These are phyloP conservation scores for Rhodocollybia butyracea DNA, from an alignment of 768 basidiomycete genomes.

Conservation along the genomic window DNA sequence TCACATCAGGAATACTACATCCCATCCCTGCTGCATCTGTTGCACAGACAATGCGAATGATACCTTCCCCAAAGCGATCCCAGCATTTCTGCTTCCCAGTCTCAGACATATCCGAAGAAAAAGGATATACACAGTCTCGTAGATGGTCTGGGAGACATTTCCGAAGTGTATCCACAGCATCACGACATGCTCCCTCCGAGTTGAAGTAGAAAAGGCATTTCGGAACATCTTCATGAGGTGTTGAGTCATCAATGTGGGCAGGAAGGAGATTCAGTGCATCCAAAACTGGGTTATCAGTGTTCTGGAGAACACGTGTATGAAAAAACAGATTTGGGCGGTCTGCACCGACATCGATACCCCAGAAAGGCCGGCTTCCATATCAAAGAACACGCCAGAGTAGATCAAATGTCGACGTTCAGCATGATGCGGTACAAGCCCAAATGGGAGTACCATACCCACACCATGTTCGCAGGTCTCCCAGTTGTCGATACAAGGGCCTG, in stretches of 20 bases:
- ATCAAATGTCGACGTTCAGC: conserved; percentile 20
- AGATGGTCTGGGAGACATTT: conserved; percentile 16
- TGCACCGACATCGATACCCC: conserved; percentile 27
- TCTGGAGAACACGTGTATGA: conserved; percentile 10
- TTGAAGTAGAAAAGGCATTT: conserved; percentile 17
- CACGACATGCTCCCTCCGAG: conserved; percentile 8
- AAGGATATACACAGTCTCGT: conserved; percentile 15
- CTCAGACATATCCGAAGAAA: conserved; percentile 18
- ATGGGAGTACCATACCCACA: conserved; percentile 26
- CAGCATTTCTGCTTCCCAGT: conserved; percentile 16
- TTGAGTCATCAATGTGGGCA: conserved; percentile 6
- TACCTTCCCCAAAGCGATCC: conserved; percentile 14
- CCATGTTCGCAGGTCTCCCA: conserved; percentile 17
- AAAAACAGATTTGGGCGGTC: conserved; percentile 23
- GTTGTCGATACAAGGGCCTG: conserved; percentile 20
- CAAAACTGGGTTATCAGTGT: conserved; percentile 14
- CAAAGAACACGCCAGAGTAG: conserved; percentile 21
- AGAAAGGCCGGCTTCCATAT: conserved; percentile 28
- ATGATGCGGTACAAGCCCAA: conserved; percentile 25
- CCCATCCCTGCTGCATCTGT: conserved; percentile 32
- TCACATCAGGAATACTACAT: conserved; percentile 23
- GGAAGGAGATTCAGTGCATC: conserved; percentile 18
- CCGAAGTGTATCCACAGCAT: conserved; percentile 8
- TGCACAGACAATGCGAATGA: conserved; percentile 21
- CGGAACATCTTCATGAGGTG: conserved; percentile 7